A percentile compares a stretch with the other conserved stretches of the same genome.
These are phyloP conservation scores for Shiraia sp. DNA, from an alignment of 2,329 filamentous ascomycete genomes.

Conservation along the genomic window DNA sequence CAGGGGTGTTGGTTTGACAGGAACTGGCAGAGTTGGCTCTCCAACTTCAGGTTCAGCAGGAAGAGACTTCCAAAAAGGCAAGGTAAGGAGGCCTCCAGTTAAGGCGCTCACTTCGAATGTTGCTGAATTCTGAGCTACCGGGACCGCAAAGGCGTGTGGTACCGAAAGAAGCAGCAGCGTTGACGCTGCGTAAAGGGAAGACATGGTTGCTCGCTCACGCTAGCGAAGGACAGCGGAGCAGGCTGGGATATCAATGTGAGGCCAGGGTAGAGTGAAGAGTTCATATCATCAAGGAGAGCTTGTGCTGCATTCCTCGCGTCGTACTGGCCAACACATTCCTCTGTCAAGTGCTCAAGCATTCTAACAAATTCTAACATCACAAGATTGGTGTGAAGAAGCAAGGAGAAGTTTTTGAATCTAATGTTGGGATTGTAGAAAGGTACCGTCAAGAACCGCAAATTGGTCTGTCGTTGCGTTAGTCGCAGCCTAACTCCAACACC, in stretches of 20 bases:
- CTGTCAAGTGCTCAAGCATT: slow-evolving; percentile 12
- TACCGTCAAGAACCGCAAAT: neutral
- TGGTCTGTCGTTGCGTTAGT: slow-evolving; percentile 5
- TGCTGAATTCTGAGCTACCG: slow-evolving; percentile 8
- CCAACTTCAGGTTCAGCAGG: neutral
- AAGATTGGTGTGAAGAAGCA: slow-evolving; percentile 11
- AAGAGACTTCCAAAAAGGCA: neutral
- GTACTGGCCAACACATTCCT: slow-evolving; percentile 18
- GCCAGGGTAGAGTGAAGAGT: slow-evolving; percentile 2
- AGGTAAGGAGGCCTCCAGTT: slow-evolving; percentile 3
- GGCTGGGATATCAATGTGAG: slow-evolving; percentile 4
- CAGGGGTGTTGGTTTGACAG: neutral
- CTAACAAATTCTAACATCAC: slow-evolving; percentile 13
- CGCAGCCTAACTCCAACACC: slow-evolving; percentile 1
- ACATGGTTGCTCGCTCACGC: slow-evolving; percentile 22
- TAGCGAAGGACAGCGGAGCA: slow-evolving; percentile 9
- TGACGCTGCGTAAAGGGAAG: slow-evolving; percentile 14
- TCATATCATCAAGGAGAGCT: slow-evolving; percentile 11
- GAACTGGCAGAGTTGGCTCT: neutral
- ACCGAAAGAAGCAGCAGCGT: slow-evolving; percentile 22
- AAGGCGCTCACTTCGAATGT: neutral
- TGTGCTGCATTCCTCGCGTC: slow-evolving; percentile 20
- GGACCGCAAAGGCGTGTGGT: slow-evolving; percentile 9
- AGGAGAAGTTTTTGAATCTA: slow-evolving; percentile 6
- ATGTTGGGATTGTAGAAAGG: slow-evolving; percentile 11